These are phyloP conservation scores for Fusarium illudens DNA, from an alignment of 2,329 filamentous ascomycete genomes.

Conservation along the genomic window DNA sequence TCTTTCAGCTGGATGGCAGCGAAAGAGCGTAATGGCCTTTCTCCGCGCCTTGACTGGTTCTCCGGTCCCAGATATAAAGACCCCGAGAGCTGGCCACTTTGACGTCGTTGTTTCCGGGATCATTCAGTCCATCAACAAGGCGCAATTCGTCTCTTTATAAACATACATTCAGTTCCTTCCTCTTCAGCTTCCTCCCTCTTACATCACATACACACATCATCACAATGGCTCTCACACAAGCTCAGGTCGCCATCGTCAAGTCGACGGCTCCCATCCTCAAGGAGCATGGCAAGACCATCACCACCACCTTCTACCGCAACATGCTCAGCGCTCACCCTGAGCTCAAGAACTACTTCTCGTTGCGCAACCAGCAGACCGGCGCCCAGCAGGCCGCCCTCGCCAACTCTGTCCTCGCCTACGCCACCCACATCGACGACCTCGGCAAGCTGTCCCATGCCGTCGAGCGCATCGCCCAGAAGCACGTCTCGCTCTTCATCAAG, in stretches of 20 bases:
- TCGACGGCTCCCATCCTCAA: constrained; percentile 77
- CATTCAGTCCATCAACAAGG: constrained; percentile 19
- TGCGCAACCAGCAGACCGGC: constrained; percentile 72
- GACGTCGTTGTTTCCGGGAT: constrained; percentile 6
- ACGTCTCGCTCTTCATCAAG: constrained; percentile 74
- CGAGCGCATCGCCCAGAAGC: constrained; percentile 80
- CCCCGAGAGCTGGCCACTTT: neutral
- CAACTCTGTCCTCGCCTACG: constrained; percentile 74
- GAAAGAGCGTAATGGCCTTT: constrained; percentile 33
- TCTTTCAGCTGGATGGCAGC: neutral
- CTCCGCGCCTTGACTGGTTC: constrained; percentile 33
- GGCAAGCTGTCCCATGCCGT: constrained; percentile 63
- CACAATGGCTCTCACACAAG: constrained; percentile 62
- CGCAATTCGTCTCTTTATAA: neutral
- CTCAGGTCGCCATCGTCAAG: constrained; percentile 77
- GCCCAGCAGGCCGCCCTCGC: constrained; percentile 76
- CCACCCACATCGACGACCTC: constrained; percentile 75
- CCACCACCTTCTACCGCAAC: constrained; percentile 75
- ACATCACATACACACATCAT: constrained; percentile 1
- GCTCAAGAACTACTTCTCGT: constrained; percentile 76
- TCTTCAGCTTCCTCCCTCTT: neutral
- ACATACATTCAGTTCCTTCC: neutral
- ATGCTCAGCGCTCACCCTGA: constrained; percentile 71
- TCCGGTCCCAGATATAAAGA: constrained; percentile 34
- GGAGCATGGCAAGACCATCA: constrained; percentile 74